Evolutionary conservation across 371 early-diverging fungal species (phyloP).

Genomic region (Capillidium heterosporum): DNA sequence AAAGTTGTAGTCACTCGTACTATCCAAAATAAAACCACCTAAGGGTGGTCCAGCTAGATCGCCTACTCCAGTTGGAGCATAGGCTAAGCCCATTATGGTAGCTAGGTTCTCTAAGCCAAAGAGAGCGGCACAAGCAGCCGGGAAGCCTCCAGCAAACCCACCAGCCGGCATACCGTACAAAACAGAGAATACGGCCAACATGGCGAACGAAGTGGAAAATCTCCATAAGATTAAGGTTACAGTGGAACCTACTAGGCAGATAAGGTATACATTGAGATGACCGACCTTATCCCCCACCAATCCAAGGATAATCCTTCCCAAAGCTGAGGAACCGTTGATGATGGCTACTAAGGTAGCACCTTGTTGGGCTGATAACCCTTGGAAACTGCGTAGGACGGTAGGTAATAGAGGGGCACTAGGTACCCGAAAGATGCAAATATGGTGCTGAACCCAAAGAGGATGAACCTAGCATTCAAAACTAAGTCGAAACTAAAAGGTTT

Average conservation of each 20-base stretch:
- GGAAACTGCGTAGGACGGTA: conserved; percentile 16
- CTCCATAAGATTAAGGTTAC: conserved; percentile 35
- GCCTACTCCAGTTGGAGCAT: conserved; percentile 19
- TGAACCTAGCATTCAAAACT: neutral
- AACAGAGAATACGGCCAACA: conserved; percentile 24
- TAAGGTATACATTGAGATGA: conserved; percentile 25
- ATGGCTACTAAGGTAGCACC: conserved; percentile 29
- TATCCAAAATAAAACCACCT: conserved; percentile 17
- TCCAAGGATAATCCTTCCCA: conserved; percentile 45
- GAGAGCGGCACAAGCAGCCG: conserved; percentile 19
- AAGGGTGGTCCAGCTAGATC: conserved; percentile 25
- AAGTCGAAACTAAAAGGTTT: neutral
- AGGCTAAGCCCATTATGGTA: conserved; percentile 17
- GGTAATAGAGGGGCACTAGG: conserved; percentile 14
- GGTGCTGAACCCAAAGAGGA: neutral
- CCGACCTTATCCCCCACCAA: conserved; percentile 37
- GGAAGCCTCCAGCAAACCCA: conserved; percentile 23
- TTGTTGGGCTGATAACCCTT: conserved; percentile 11
- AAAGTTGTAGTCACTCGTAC: conserved; percentile 10
- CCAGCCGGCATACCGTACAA: conserved; percentile 33
- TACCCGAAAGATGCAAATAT: conserved; percentile 10
- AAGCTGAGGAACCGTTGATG: conserved; percentile 31
- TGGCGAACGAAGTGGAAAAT: conserved; percentile 22
- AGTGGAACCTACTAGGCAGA: conserved; percentile 24
- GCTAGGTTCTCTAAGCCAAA: conserved; percentile 21